Evolutionary conservation across 768 basidiomycete genomes (phyloP).

Genomic region (Baorangia bicolor): DNA sequence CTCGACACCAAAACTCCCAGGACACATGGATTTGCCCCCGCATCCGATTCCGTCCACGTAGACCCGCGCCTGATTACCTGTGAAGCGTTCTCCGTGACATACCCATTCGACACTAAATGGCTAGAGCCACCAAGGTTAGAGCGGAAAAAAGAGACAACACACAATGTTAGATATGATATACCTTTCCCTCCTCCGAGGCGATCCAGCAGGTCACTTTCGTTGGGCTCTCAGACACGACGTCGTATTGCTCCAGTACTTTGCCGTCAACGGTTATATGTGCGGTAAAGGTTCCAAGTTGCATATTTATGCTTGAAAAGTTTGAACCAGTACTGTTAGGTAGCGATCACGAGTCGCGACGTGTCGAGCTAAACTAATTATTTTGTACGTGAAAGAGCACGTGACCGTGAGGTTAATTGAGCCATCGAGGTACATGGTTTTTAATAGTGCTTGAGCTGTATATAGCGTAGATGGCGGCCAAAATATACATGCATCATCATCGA

Average conservation of each 20-base stretch:
- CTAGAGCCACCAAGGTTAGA: neutral
- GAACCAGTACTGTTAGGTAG: no score
- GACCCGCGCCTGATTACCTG: neutral
- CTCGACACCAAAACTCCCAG: neutral
- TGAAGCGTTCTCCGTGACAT: neutral
- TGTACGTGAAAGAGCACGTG: neutral
- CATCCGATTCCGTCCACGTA: constrained; percentile 9
- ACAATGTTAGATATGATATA: neutral
- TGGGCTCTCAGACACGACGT: neutral
- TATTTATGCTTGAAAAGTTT: neutral
- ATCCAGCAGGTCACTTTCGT: constrained; percentile 23
- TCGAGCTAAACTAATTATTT: no score
- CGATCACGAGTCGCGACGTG: no score
- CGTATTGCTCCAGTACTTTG: constrained; percentile 13
- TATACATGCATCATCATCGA: no score
- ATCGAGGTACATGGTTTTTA: no score
- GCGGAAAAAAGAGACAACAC: neutral
- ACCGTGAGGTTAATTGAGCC: no score
- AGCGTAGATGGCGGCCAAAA: no score
- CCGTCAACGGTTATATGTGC: constrained; percentile 15
- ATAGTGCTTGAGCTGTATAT: no score
- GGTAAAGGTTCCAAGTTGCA: constrained; percentile 18
- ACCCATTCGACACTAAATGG: constrained; percentile 15
- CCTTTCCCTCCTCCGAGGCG: constrained; percentile 24
- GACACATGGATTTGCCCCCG: rapidly evolving